Base-by-base conservation (phyloP, 441 rosid genomes). In the Erodium texanum region DNA sequence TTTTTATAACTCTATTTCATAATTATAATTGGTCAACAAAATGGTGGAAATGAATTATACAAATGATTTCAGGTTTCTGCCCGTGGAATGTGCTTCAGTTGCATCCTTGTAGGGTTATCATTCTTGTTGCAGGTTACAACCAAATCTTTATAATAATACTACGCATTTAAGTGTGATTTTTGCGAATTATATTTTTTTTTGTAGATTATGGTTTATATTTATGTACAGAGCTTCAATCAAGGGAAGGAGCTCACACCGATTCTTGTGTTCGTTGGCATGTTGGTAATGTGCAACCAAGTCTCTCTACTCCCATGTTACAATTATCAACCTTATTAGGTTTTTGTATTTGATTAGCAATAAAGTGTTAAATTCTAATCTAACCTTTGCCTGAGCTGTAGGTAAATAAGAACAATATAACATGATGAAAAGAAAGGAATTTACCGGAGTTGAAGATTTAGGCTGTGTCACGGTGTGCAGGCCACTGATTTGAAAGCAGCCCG, bases 181-280 rank as follows among this genome's bases (percentile, higher is more conserved):
- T n/a, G 56, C 15, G 19, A 48, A n/a, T 41, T 11, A 41, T 9
- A 12, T 41, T 41, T 41, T 41, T 41, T 41, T 0, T 15, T 18
- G 19, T 48, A 41, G 14, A 48, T 48, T 48, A 48, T 14, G 5
- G 16, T 48, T n/a, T 1, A 15, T 48, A 14, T 48, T 48, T 14
- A 48, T 48, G 16, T 48, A 65, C 81, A 86, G 94, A 82, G 68
- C n/a, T 65, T 74, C 22, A 67, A 48, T 24, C 58, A 73, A 24
- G 66, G 83, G 74, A 72, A 70, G 73, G 64, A 82, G 16, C 65
- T 82, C 62, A 78, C 87, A 36, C 87, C 87, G 0, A 32, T 75
- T 61, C 62, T 87, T 36, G 82, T 73, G 45, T 76, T 82, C 65
- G 65, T 72, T 1, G 82, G 89, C 70, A 11, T 77, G 18, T 16